phyloP scores from a whole-genome alignment of 306 rosid genomes.

The Datisca glomerata region DNA sequence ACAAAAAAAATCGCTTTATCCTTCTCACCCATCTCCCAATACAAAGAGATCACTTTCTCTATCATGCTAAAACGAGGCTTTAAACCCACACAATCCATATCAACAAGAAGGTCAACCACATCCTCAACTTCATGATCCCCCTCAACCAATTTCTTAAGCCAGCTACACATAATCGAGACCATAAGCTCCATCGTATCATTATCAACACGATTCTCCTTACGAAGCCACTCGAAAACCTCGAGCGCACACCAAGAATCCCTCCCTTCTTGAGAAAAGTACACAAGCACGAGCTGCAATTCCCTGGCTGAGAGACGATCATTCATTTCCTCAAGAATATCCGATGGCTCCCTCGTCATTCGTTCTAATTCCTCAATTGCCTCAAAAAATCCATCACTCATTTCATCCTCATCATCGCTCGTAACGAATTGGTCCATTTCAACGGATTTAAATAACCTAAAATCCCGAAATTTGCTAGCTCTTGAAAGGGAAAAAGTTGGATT shows the following conservation, averaged over 20 bases:
- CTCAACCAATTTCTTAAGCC: slow-evolving; percentile 78
- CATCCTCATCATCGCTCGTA: slow-evolving; percentile 80
- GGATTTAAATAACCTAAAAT: slow-evolving; percentile 38
- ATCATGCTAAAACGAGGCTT: slow-evolving; percentile 85
- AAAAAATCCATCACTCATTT: slow-evolving; percentile 82
- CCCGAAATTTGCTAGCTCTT: slow-evolving; percentile 28
- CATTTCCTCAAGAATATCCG: slow-evolving; percentile 88
- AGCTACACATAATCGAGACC: slow-evolving; percentile 88
- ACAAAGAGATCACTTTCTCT: slow-evolving; percentile 88
- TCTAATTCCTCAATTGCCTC: slow-evolving; percentile 95
- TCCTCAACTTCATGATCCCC: slow-evolving; percentile 49
- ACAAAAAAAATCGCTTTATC: slow-evolving; percentile 52
- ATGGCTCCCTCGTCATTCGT: slow-evolving; percentile 92
- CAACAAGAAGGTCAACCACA: slow-evolving; percentile 87
- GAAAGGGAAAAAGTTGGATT: slow-evolving; percentile 16
- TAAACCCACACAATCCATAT: slow-evolving; percentile 94
- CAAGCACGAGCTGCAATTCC: slow-evolving; percentile 83
- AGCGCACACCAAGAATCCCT: slow-evolving; percentile 97
- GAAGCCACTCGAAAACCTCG: slow-evolving; percentile 96
- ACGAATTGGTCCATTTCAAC: slow-evolving; percentile 74
- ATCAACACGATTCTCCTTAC: slow-evolving; percentile 86
- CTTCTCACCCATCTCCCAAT: slow-evolving; percentile 92
- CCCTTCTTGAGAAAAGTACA: slow-evolving; percentile 89
- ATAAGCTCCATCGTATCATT: slow-evolving; percentile 97
- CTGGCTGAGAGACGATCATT: slow-evolving; percentile 79